Percentiles rank a stretch among this genome's conserved stretches.
Conservation (phyloP, 1,139 yeast genomes). For the Debaryomyces singareniensis region DNA sequence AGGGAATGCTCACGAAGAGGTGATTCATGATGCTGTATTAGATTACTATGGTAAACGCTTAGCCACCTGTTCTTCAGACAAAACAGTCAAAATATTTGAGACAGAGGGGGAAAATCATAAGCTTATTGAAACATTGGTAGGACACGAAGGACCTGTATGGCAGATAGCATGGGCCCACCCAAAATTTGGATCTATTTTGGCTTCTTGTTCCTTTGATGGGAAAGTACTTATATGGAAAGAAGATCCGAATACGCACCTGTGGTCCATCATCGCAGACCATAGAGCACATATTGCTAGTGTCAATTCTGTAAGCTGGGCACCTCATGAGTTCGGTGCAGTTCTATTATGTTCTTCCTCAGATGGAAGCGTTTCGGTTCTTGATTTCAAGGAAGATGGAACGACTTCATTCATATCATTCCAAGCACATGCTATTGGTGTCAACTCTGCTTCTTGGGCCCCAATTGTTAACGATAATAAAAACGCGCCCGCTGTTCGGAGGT, state of each 20-base stretch:
- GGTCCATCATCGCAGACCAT: constrained; percentile 88
- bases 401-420: constrained; percentile 58
- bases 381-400: constrained; percentile 86
- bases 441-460: constrained; percentile 97
- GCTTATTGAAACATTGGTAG: constrained; percentile 75
- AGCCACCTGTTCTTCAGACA: constrained; percentile 94
- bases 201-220: constrained; percentile 94
- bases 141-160: constrained; percentile 98
- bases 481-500: constrained; percentile 41
- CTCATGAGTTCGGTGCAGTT: constrained; percentile 92
- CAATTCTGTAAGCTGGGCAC: constrained; percentile 95
- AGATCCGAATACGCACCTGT: constrained; percentile 66
- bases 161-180: constrained; percentile 99
- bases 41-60: constrained; percentile 94
- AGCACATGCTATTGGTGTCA: constrained; percentile 92
- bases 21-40: constrained; percentile 93
- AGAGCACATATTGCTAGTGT: constrained; percentile 90
- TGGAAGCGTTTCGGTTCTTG: constrained; percentile 86
- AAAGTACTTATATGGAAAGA: constrained; percentile 93
- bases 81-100: constrained; percentile 87
- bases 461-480: constrained; percentile 27
- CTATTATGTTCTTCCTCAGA: constrained; percentile 89
- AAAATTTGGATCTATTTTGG: constrained; percentile 89
- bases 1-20: constrained; percentile 78
- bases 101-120: constrained; percentile 79